Conservation (phyloP, 768 basidiomycete genomes). For the Piloderma croceum region DNA sequence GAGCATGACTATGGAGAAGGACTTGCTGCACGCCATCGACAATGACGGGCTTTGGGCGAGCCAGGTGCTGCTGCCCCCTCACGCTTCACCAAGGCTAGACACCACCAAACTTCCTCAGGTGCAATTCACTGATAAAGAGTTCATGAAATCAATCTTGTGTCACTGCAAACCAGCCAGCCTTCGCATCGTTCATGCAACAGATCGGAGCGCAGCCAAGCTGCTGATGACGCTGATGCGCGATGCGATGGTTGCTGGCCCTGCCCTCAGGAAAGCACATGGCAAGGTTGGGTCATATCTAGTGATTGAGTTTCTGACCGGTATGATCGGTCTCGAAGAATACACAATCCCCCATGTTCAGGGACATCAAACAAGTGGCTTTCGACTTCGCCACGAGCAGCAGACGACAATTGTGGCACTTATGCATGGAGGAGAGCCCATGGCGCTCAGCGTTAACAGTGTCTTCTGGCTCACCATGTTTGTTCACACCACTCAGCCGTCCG, state of each 20-base stretch:
- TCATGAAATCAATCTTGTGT: conserved; percentile 10
- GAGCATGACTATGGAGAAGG: conserved; percentile 18
- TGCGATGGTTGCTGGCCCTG: conserved; percentile 14
- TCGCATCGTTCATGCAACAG: conserved; percentile 13
- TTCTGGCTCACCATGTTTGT: conserved; percentile 18
- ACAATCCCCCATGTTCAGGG: conserved; percentile 21
- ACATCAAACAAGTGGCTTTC: conserved; percentile 16
- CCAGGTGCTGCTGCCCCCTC: conserved; percentile 16
- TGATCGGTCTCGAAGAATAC: conserved; percentile 19
- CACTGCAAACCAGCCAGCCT: conserved; percentile 6
- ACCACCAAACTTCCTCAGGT: conserved; percentile 13
- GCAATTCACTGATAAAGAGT: conserved; percentile 6
- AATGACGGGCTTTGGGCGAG: conserved; percentile 13
- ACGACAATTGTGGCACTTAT: conserved; percentile 19
- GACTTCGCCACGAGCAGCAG: conserved; percentile 15
- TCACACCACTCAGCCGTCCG: conserved; percentile 17
- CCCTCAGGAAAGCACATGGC: conserved; percentile 13
- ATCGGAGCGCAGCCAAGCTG: conserved; percentile 15
- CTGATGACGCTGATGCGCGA: conserved; percentile 23
- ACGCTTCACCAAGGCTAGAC: conserved; percentile 15
- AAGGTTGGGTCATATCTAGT: conserved; percentile 20
- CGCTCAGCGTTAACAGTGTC: conserved; percentile 14
- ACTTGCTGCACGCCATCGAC: conserved; percentile 14
- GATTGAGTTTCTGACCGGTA: conserved; percentile 13
- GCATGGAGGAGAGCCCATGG: conserved; percentile 24